phyloP scores from a whole-genome alignment of 2,329 filamentous ascomycete species.

The Dactylonectria macrodidyma region DNA sequence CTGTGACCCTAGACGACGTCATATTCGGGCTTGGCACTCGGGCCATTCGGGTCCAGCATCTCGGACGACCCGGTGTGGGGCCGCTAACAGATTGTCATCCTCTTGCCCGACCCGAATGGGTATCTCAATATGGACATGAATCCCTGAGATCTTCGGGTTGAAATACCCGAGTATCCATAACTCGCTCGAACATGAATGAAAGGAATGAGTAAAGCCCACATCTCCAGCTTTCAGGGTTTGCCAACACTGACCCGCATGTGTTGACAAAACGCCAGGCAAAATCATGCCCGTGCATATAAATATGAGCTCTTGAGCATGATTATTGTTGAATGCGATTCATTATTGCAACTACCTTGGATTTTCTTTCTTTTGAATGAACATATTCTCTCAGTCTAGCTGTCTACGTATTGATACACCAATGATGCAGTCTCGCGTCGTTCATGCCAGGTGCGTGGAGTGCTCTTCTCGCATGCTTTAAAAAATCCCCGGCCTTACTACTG shows the following conservation, averaged over 20 bases:
- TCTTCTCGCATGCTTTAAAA: not conserved
- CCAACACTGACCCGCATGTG: not conserved
- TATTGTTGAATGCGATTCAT: not conserved
- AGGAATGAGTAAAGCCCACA: no score
- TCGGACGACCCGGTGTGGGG: not conserved
- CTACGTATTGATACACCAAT: not conserved
- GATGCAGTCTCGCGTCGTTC: not conserved
- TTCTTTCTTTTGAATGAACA: no score
- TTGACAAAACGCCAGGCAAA: not conserved
- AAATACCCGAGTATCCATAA: not conserved
- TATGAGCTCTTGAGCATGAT: not conserved
- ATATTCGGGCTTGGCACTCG: not conserved
- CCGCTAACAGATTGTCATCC: not conserved
- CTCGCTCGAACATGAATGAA: not conserved
- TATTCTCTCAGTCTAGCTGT: not conserved
- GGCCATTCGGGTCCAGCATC: not conserved
- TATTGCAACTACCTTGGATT: not conserved
- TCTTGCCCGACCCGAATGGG: not conserved
- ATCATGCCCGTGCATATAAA: not conserved
- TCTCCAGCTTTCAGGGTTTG: no score
- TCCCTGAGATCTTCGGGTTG: not conserved
- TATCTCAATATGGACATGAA: not conserved
- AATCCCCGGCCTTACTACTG: not conserved
- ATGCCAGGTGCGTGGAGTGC: not conserved
- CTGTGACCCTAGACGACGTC: not conserved